Percentiles rank a stretch among this genome's conserved stretches.
Conservation (phyloP, 805 yeast species). For the Yarrowia sp. region DNA sequence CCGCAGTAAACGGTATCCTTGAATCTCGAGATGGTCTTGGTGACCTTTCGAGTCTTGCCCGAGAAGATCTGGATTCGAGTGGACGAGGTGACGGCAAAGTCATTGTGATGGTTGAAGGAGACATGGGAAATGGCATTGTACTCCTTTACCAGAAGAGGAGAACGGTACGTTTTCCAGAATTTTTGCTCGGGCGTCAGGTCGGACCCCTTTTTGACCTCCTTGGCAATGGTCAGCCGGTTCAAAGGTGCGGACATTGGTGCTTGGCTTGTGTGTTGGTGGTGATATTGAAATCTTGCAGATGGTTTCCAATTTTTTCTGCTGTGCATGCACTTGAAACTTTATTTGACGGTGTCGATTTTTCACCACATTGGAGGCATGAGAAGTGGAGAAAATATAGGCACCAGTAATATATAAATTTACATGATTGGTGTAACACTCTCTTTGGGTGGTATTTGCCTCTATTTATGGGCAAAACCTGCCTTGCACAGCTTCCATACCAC, state of each 20-base stretch:
- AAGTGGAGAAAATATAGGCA: too few relatives aligned
- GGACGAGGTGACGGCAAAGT: constrained; percentile 89
- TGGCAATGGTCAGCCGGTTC: constrained; percentile 24
- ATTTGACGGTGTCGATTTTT: background rate
- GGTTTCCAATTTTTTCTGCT: constrained; percentile 19
- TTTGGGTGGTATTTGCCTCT: background rate
- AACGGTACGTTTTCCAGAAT: constrained; percentile 85
- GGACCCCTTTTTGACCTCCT: constrained; percentile 18
- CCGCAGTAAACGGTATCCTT: constrained; percentile 91
- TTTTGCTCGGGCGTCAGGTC: constrained; percentile 58
- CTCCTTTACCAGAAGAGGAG: constrained; percentile 88
- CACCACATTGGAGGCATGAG: background rate
- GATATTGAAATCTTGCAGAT: constrained; percentile 27
- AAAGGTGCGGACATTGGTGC: constrained; percentile 26
- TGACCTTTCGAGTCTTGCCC: constrained; percentile 88
- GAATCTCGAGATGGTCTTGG: constrained; percentile 80
- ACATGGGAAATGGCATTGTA: constrained; percentile 88
- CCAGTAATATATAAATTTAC: too few relatives aligned
- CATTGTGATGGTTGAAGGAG: constrained; percentile 66
- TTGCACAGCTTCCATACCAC: too few relatives aligned
- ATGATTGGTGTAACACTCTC: too few relatives aligned
- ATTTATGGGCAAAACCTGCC: background rate
- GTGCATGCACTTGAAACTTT: constrained; percentile 9
- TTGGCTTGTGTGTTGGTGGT: constrained; percentile 13
- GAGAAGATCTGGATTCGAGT: constrained; percentile 90